Evolutionary conservation across 495 filamentous ascomycete genomes (phyloP).

Genomic region (Talaromyces nanjingensis): DNA sequence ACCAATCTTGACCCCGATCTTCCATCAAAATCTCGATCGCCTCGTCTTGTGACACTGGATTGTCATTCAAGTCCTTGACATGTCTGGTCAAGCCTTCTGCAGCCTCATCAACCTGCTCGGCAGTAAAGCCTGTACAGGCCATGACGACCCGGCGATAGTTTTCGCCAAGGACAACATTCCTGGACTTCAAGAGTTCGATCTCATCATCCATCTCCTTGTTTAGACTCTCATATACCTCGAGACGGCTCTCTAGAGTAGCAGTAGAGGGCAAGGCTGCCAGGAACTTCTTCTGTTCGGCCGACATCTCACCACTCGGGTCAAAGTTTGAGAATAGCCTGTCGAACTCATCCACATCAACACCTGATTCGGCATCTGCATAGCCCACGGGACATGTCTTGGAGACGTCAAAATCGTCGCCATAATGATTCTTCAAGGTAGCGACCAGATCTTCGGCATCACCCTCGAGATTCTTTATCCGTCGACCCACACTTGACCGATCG

Average conservation of each 20-base stretch:
- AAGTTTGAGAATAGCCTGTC: constrained; percentile 31
- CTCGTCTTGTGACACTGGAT: constrained; percentile 40
- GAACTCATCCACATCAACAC: constrained; percentile 33
- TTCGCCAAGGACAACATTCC: constrained; percentile 38
- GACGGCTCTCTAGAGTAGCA: constrained; percentile 21
- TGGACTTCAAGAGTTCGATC: constrained; percentile 32
- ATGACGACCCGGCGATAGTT: constrained; percentile 45
- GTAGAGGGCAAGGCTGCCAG: constrained; percentile 23
- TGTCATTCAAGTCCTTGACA: constrained; percentile 42
- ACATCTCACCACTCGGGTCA: constrained; percentile 30
- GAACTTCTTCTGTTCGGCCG: constrained; percentile 29
- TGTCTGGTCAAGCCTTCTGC: constrained; percentile 40
- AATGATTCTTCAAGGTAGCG: constrained; percentile 23
- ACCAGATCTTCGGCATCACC: constrained; percentile 46
- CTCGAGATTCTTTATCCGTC: constrained; percentile 54
- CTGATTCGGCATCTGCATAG: constrained; percentile 49
- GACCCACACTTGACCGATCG: constrained; percentile 50
- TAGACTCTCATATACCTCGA: constrained; percentile 27
- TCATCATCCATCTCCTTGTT: constrained; percentile 31
- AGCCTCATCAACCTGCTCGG: constrained; percentile 41
- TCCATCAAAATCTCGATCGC: constrained; percentile 43
- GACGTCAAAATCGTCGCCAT: constrained; percentile 23
- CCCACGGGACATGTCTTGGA: constrained; percentile 30
- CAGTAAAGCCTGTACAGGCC: constrained; percentile 40
- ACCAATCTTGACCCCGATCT: constrained; percentile 45